A percentile compares a stretch with the other conserved stretches of the same genome.
Evolutionary conservation across 306 rosid genomes (phyloP).

Genomic region (Medicago truncatula): MtrunA17r5.0-ANR NC_053044.1:26875001-26875500

Average conservation of each 20-base stretch:
- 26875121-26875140: conserved; percentile 83
- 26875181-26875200: conserved; percentile 36
- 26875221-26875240: conserved; percentile 58
- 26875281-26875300: conserved; percentile 59
- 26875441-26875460: too few relatives aligned
- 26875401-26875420: too few relatives aligned
- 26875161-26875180: conserved; percentile 23
- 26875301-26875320: conserved; percentile 61
- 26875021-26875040: conserved; percentile 98
- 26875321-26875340: conserved; percentile 59
- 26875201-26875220: conserved; percentile 41
- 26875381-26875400: too few relatives aligned
- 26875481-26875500: too few relatives aligned
- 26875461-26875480: too few relatives aligned
- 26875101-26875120: conserved; percentile 79
- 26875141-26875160: conserved; percentile 72
- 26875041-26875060: conserved; percentile 93
- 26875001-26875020: conserved; percentile 93
- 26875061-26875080: conserved; percentile 85
- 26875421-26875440: too few relatives aligned
- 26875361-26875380: neutral
- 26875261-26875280: conserved; percentile 70
- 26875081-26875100: conserved; percentile 86
- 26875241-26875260: conserved; percentile 78
- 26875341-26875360: conserved; percentile 15